Conservation (phyloP, 2,329 filamentous ascomycete genomes). For the Aureobasidium leucospermi region DNA sequence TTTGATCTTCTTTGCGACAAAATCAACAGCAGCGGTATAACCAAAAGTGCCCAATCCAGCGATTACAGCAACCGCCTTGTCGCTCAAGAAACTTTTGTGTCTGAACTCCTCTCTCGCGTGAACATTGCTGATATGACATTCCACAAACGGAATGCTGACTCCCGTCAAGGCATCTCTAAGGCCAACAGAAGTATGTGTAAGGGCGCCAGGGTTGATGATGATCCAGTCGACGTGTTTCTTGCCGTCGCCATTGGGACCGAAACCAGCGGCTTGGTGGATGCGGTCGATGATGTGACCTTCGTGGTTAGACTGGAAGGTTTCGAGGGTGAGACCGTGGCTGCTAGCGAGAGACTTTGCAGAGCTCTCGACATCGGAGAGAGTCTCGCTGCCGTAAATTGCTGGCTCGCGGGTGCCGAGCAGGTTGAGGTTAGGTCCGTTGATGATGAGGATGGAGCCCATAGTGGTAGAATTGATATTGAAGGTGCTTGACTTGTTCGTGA, state of each 20-base stretch:
- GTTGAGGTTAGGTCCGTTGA: constrained; percentile 80
- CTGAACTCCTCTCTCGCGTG: constrained; percentile 63
- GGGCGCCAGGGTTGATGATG: constrained; percentile 68
- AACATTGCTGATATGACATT: constrained; percentile 71
- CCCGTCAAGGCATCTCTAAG: constrained; percentile 66
- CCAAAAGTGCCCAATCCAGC: constrained; percentile 53
- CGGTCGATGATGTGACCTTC: constrained; percentile 68
- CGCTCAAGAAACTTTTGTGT: constrained; percentile 63
- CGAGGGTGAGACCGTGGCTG: constrained; percentile 43
- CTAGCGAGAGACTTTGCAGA: constrained; percentile 44
- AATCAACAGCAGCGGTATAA: constrained; percentile 41
- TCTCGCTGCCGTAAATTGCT: constrained; percentile 62
- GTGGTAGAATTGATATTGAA: not conserved
- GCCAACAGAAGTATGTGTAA: constrained; percentile 69
- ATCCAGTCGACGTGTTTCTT: constrained; percentile 50
- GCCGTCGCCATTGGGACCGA: not conserved
- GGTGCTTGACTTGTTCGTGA: not conserved
- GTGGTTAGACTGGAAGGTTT: constrained; percentile 67
- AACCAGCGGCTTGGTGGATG: constrained; percentile 57
- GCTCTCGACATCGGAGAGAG: constrained; percentile 54
- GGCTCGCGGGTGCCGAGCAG: constrained; percentile 70
- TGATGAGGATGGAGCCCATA: constrained; percentile 54
- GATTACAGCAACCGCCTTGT: constrained; percentile 69
- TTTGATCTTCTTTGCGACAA: constrained; percentile 26
- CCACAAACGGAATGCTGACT: constrained; percentile 65